Percentiles rank a stretch among this genome's conserved stretches.
These are phyloP conservation scores for Stagonosporopsis tanaceti DNA, from an alignment of 2,329 filamentous ascomycete species.

Conservation along the genomic window DNA sequence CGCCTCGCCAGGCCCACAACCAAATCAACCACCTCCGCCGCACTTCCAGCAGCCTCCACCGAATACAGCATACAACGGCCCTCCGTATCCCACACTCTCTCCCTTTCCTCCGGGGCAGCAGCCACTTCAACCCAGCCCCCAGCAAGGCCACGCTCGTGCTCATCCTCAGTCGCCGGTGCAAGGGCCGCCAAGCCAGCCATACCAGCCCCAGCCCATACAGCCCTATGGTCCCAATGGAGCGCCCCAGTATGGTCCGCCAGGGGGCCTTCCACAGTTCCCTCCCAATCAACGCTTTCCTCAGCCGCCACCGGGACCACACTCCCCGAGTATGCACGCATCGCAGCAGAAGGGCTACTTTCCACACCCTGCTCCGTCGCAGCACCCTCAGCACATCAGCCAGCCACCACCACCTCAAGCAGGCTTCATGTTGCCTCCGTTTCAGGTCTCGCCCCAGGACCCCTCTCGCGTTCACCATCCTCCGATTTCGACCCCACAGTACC, in stretches of 20 bases:
- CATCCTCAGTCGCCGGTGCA: slow-evolving; percentile 48
- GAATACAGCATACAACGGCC: slow-evolving; percentile 39
- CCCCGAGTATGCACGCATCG: slow-evolving; percentile 41
- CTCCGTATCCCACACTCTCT: slow-evolving; percentile 48
- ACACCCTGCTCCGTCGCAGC: slow-evolving; percentile 39
- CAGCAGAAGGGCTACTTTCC: slow-evolving; percentile 46
- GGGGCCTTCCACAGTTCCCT: slow-evolving; percentile 40
- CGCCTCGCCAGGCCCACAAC: slow-evolving; percentile 24
- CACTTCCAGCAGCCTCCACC: slow-evolving; percentile 21
- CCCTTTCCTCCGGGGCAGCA: slow-evolving; percentile 49
- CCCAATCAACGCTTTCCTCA: slow-evolving; percentile 40
- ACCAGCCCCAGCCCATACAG: slow-evolving; percentile 36
- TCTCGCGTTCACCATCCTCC: slow-evolving; percentile 48
- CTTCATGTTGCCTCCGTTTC: slow-evolving; percentile 58
- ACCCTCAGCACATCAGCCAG: slow-evolving; percentile 46
- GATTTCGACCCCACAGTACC: slow-evolving; percentile 33
- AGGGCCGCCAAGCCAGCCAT: slow-evolving; percentile 47
- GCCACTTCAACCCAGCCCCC: slow-evolving; percentile 38
- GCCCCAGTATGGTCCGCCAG: slow-evolving; percentile 41
- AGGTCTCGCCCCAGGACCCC: slow-evolving; percentile 55
- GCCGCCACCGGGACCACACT: slow-evolving; percentile 39
- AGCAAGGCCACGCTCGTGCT: slow-evolving; percentile 16
- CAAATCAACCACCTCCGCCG: slow-evolving; percentile 11
- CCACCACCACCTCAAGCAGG: slow-evolving; percentile 53
- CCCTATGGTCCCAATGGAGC: slow-evolving; percentile 34